Conservation (phyloP, 2,329 filamentous ascomycete genomes). For the Xylaria sp. region DNA sequence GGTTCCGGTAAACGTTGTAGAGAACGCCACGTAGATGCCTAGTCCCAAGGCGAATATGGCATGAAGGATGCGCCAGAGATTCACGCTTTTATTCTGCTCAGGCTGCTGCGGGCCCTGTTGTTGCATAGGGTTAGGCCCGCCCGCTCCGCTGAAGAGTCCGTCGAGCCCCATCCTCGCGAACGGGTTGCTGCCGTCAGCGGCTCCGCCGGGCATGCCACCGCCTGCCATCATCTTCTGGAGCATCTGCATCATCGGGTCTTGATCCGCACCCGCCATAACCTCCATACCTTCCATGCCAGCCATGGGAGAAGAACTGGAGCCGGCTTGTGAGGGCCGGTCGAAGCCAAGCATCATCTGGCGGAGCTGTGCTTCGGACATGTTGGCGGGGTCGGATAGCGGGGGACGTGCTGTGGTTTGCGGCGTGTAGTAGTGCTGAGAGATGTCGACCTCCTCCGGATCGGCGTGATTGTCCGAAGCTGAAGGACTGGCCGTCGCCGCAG, state of each 20-base stretch:
- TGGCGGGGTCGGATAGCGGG: constrained; percentile 51
- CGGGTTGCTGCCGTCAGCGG: constrained; percentile 50
- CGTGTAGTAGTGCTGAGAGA: constrained; percentile 77
- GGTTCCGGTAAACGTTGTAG: constrained; percentile 75
- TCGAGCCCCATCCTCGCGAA: constrained; percentile 50
- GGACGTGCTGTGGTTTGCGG: constrained; percentile 60
- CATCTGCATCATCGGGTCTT: constrained; percentile 80
- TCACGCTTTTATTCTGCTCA: constrained; percentile 53
- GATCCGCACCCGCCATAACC: constrained; percentile 48
- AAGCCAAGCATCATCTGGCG: constrained; percentile 73
- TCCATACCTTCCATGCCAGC: constrained; percentile 47
- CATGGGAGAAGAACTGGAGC: constrained; percentile 40
- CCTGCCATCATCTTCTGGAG: constrained; percentile 72
- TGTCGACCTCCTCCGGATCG: constrained; percentile 82
- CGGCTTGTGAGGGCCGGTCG: constrained; percentile 53
- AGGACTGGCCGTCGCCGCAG: constrained; percentile 47
- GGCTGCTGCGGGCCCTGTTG: constrained; percentile 42
- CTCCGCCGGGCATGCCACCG: constrained; percentile 50
- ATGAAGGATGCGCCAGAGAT: constrained; percentile 79
- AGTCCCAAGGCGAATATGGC: constrained; percentile 76
- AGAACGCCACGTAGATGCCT: constrained; percentile 75
- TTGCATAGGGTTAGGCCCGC: constrained; percentile 50
- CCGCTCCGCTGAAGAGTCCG: constrained; percentile 49
- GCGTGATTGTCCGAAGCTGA: constrained; percentile 56
- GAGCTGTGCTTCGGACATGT: constrained; percentile 68